Evolutionary conservation across 192 early-diverging fungal species (phyloP), one percentile per base, ranked within the genome.

Genomic region (Backusella parvicylindrica): DNA sequence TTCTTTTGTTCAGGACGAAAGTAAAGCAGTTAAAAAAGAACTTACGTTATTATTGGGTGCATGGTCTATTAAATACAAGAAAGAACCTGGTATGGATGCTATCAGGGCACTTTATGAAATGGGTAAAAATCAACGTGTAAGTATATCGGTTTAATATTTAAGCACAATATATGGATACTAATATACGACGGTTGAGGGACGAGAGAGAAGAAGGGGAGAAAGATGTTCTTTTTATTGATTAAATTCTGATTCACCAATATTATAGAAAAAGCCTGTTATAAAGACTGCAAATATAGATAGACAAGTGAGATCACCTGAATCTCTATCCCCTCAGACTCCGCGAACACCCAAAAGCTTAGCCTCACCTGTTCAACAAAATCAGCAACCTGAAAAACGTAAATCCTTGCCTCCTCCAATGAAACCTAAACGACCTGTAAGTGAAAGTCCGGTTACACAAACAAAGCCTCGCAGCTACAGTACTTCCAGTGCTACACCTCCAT

Each of bases 41-140:
- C 66, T 82, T 6, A 63, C 78, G 2, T 23, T 68, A 8, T 26
- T 82, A 35, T 65, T 82, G 6, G 81, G 81, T 32, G 71, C 66
- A 31, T 82, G 81, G 81, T 33, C 65, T 31, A 23, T 37, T 15
- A 82, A 78, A 49, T 82, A 78, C 30, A 82, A 82, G 31, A 74
- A 66, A 21, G 76, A 82, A 28, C 81, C 69, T 7, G 77, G 77
- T 6, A 78, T 78, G 72, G 35, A 33, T 28, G 11, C 28, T 3
- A 49, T 82, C 12, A 38, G 41, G 35, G 31, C 75, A 33, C 37
- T 82, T 4, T 78, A 82, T 40, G 72, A 75, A 41, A 71, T 41
- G 15, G 81, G 81, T 23, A 70, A 50, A 64, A 18, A 37, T 9
- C 63, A 67, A 49, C 40, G 56, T 11, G 63, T 38, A 49, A 40